Percentiles rank a stretch among this genome's conserved stretches.
These are phyloP conservation scores for Xylaria curta DNA, from an alignment of 495 filamentous ascomycete species.

Conservation along the genomic window DNA sequence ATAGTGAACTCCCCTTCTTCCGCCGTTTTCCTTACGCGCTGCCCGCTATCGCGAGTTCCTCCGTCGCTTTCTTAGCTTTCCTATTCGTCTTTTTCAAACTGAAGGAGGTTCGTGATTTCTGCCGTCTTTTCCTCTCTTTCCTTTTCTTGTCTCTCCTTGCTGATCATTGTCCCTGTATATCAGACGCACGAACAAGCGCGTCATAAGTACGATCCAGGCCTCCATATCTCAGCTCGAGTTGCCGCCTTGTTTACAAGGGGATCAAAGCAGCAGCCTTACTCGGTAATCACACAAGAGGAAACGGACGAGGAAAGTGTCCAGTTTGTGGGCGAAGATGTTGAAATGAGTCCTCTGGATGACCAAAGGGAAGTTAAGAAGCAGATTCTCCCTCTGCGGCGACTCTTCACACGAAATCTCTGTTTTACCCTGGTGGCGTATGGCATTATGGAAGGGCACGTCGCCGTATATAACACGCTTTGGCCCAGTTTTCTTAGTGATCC, in stretches of 20 bases:
- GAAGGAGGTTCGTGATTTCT: constrained; percentile 56
- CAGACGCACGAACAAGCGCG: constrained; percentile 40
- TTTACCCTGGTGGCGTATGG: constrained; percentile 63
- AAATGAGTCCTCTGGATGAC: neutral
- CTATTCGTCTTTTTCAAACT: constrained; percentile 60
- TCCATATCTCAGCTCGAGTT: constrained; percentile 14
- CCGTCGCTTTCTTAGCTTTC: constrained; percentile 57
- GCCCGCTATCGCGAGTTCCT: constrained; percentile 66
- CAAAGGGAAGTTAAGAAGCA: constrained; percentile 24
- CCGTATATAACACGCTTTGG: constrained; percentile 74
- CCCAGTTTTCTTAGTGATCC: constrained; percentile 72
- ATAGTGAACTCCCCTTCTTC: constrained; percentile 66
- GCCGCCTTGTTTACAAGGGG: constrained; percentile 8
- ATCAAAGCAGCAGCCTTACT: constrained; percentile 16
- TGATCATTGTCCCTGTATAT: constrained; percentile 40
- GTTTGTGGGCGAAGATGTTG: constrained; percentile 9
- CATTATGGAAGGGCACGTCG: constrained; percentile 69
- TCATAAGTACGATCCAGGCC: constrained; percentile 17
- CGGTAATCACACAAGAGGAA: constrained; percentile 5
- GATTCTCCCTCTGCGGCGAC: constrained; percentile 64
- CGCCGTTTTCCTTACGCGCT: constrained; percentile 65
- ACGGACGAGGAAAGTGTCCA: constrained; percentile 12
- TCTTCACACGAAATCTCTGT: constrained; percentile 70
- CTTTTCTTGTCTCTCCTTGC: neutral
- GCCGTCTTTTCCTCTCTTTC: neutral